Conservation (phyloP, 331 rosid genomes). For the Dryas integrifolia region DNA sequence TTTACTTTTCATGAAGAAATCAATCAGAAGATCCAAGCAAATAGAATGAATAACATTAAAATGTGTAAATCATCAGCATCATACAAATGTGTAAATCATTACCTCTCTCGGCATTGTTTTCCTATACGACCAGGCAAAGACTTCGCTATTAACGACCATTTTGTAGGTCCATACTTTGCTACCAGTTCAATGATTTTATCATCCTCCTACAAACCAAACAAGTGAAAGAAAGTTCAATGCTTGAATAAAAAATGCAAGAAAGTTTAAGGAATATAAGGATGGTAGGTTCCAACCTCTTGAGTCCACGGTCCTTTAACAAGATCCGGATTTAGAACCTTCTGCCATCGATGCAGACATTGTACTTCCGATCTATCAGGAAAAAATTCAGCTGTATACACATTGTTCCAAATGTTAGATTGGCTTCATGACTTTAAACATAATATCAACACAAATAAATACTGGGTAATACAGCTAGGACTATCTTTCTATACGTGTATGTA, state of each 20-base stretch:
- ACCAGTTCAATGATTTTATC: constrained; percentile 85
- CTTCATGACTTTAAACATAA: constrained; percentile 26
- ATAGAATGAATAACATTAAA: background rate
- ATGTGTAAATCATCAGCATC: background rate
- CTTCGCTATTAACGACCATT: constrained; percentile 95
- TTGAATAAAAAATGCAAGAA: constrained; percentile 19
- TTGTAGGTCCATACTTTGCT: constrained; percentile 73
- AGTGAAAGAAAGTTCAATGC: constrained; percentile 20
- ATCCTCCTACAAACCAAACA: constrained; percentile 68
- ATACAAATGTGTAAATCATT: constrained; percentile 15
- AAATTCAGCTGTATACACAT: constrained; percentile 71
- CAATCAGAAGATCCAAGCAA: constrained; percentile 8
- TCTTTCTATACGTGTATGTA: background rate
- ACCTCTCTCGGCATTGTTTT: constrained; percentile 98
- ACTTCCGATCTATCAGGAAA: constrained; percentile 94
- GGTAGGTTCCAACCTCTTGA: constrained; percentile 61
- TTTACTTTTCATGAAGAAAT: background rate
- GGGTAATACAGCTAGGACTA: background rate
- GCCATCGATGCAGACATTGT: constrained; percentile 99
- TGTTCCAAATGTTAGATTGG: constrained; percentile 29
- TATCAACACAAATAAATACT: background rate
- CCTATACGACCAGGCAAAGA: constrained; percentile 98
- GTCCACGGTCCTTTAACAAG: constrained; percentile 99
- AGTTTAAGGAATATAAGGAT: constrained; percentile 8
- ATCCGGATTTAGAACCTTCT: constrained; percentile 95